phyloP scores from a whole-genome alignment of 176 grass and related monocot species.

The Melocanna baccifera region DNA sequence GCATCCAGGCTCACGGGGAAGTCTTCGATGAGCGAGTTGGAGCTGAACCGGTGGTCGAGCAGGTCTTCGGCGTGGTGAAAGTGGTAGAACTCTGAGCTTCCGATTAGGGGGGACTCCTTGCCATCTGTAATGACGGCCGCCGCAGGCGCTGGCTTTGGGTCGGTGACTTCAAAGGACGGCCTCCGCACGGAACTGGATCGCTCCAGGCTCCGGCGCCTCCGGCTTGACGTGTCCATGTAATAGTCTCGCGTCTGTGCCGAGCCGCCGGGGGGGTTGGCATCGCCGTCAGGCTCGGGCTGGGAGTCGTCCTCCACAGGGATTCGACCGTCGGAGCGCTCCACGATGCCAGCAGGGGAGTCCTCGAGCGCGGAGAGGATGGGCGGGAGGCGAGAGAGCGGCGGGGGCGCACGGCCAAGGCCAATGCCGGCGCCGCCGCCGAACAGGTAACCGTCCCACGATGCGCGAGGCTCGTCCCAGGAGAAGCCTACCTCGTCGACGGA shows the following conservation, averaged over 20 bases:
- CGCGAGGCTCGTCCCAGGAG: constrained; percentile 85
- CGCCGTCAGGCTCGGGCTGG: constrained; percentile 34
- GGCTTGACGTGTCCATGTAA: constrained; percentile 67
- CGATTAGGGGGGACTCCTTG: constrained; percentile 42
- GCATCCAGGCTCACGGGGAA: constrained; percentile 70
- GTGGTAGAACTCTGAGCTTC: constrained; percentile 89
- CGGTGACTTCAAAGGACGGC: constrained; percentile 43
- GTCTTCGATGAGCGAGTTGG: constrained; percentile 59
- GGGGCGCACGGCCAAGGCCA: constrained; percentile 25
- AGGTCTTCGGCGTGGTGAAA: constrained; percentile 65
- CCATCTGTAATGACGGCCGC: not conserved
- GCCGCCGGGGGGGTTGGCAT: constrained; percentile 49
- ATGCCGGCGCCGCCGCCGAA: constrained; percentile 56
- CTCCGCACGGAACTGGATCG: constrained; percentile 57
- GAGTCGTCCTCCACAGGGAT: constrained; percentile 79
- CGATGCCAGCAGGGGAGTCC: constrained; percentile 53
- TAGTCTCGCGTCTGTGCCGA: constrained; percentile 73
- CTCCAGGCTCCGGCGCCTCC: constrained; percentile 72
- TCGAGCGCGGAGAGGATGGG: constrained; percentile 89
- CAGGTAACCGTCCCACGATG: constrained; percentile 98
- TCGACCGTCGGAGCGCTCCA: constrained; percentile 76
- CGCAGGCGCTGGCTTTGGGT: constrained; percentile 1
- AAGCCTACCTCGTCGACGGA: constrained; percentile 73
- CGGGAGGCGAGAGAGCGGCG: constrained; percentile 51
- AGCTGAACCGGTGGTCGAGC: constrained; percentile 56